These are phyloP conservation scores for Blastobotrys arbuscula DNA, from an alignment of 1,139 yeast species.

Conservation along the genomic window DNA sequence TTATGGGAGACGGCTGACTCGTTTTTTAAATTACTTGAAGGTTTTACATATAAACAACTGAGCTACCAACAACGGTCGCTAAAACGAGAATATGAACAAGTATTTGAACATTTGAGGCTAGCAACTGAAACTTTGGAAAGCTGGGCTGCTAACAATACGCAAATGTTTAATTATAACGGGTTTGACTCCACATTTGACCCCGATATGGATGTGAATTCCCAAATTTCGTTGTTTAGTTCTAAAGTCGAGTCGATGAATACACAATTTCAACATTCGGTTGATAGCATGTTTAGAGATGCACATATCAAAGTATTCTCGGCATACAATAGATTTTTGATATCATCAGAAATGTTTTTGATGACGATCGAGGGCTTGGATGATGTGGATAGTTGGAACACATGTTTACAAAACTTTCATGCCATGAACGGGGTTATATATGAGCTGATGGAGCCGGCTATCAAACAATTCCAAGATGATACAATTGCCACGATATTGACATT, in stretches of 20 bases:
- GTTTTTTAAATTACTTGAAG: background rate
- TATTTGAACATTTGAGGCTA: background rate
- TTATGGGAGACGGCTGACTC: background rate
- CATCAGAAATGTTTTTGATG: background rate
- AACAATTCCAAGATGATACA: background rate
- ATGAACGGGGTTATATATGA: constrained; percentile 5
- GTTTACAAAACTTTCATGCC: constrained; percentile 5
- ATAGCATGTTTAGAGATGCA: background rate
- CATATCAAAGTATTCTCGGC: background rate
- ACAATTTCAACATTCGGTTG: background rate
- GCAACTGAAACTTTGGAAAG: background rate
- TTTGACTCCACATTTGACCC: background rate
- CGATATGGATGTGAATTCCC: background rate
- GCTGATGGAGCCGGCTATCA: background rate
- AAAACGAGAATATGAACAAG: background rate
- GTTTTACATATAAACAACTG: background rate
- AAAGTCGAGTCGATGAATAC: background rate
- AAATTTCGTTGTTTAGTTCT: background rate
- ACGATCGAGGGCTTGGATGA: background rate
- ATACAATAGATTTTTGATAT: background rate
- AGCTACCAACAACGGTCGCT: constrained; percentile 1
- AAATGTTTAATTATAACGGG: background rate
- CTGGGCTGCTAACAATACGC: background rate
- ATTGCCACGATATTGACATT: background rate
- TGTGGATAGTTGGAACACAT: background rate